Base-by-base conservation (phyloP, 2,329 filamentous ascomycete species). In the Ophiocordyceps australis region DNA sequence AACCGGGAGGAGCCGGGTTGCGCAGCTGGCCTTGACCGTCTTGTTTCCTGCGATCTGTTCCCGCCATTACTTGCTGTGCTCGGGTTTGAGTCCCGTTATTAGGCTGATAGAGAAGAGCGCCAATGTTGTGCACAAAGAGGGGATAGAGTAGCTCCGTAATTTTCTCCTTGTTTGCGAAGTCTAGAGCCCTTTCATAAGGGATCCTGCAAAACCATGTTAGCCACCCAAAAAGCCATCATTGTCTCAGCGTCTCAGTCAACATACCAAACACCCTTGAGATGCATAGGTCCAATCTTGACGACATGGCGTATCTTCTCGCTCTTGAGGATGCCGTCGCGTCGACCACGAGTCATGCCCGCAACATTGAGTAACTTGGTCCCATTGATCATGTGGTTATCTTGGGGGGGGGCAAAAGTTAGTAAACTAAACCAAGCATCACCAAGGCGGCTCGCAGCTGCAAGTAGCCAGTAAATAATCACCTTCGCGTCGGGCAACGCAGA, bases 121-220 rank as follows among this genome's bases (percentile, higher is more conserved):
- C 82, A 46, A 95, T 95, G 53, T 95, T 92, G 53, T 95, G 85
- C 20, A 95, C 89, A 48, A 98, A 98, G 25, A 98, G 62, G 27
- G 89, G 89, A 50, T 95, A 98, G 28, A 95, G 58, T 24, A 85
- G 59, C 53, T 95, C 86, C 0, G 89, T 95, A 35, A 95, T 98
- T 57, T 95, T 95, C 54, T 98, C 89, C 64, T 94, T 95, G 59
- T 98, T 98, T 36, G 89, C 89, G 47, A 98, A 95, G 42, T 95
- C 89, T 28, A 98, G 59, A n/a, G 89, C 89, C 37, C 89, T 76
- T 40, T 95, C 89, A 41, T 92, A 95, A 3, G 89, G 89, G 42
- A 98, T 98, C 85, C 85, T 94, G 39, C 12, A 10, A n/a, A n/a
- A n/a, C n/a, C n/a, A n/a, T n/a, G n/a, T n/a, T n/a, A n/a, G n/a